Conservation (phyloP, 2,329 filamentous ascomycete genomes). For the Laburnicola sp. region DNA sequence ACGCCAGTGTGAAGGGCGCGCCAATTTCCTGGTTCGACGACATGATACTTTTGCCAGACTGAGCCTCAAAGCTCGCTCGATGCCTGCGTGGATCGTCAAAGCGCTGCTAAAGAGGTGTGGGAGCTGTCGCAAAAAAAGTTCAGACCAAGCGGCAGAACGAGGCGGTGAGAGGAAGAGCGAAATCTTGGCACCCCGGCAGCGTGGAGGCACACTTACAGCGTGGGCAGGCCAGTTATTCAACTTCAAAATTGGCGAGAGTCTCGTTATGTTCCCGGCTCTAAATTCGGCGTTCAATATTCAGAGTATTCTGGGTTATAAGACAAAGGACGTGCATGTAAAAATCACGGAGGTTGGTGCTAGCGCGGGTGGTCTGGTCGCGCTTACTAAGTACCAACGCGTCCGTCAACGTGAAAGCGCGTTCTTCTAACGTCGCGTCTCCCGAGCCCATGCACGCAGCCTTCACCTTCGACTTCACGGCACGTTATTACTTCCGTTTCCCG, state of each 20-base stretch:
- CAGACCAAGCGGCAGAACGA: slow-evolving; percentile 14
- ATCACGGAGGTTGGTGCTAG: not conserved
- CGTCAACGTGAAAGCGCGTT: slow-evolving; percentile 4
- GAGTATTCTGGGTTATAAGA: too few species aligned
- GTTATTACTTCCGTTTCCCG: too few species aligned
- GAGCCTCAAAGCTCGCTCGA: slow-evolving; percentile 12
- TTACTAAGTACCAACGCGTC: not conserved
- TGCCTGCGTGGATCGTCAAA: slow-evolving; percentile 28
- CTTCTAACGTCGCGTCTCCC: slow-evolving; percentile 10
- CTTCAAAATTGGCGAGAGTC: not conserved
- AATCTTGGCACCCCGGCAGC: slow-evolving; percentile 8
- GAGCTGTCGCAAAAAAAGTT: slow-evolving; percentile 27
- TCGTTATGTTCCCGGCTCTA: not conserved
- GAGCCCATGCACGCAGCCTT: slow-evolving; percentile 1
- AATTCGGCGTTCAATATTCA: not conserved
- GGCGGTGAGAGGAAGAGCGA: slow-evolving; percentile 24
- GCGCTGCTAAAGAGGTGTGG: not conserved
- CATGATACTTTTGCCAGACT: slow-evolving; percentile 39
- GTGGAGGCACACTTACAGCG: not conserved
- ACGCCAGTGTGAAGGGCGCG: slow-evolving; percentile 48
- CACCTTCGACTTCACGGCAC: not conserved
- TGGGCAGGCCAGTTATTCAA: too few species aligned
- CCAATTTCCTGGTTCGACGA: slow-evolving; percentile 43
- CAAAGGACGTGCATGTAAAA: not conserved
- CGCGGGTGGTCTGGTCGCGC: not conserved